Percentiles rank a stretch among this genome's conserved stretches.
Evolutionary conservation across 257 asterid genomes (phyloP).

Genomic region (Lycium barbarum): DNA sequence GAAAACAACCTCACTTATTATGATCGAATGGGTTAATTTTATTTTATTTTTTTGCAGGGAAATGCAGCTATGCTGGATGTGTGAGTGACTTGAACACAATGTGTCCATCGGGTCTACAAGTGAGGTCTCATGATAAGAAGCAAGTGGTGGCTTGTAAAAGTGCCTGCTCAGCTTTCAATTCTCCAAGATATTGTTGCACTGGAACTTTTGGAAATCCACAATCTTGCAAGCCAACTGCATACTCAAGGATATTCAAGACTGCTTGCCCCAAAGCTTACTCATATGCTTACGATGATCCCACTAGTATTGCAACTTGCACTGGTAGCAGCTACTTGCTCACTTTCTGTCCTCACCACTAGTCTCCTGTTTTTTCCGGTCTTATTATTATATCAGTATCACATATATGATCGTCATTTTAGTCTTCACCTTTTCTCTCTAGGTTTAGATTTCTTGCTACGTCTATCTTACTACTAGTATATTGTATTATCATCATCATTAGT

Average conservation of each 20-base stretch:
- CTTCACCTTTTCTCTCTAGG: not conserved
- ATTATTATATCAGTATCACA: not conserved
- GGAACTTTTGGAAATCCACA: conserved; percentile 64
- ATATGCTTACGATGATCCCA: conserved; percentile 97
- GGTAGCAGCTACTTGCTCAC: conserved; percentile 78
- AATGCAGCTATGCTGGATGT: conserved; percentile 89
- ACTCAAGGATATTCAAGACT: conserved; percentile 82
- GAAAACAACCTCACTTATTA: not conserved
- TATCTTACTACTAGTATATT: not conserved
- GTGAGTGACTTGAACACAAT: conserved; percentile 84
- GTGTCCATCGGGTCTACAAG: conserved; percentile 98
- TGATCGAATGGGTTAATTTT: not conserved
- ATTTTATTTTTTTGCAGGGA: conserved; percentile 47
- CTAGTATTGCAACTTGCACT: conserved; percentile 92
- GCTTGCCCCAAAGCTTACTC: conserved; percentile 97
- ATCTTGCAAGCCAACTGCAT: conserved; percentile 96
- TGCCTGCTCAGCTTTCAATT: conserved; percentile 88
- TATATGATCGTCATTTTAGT: not conserved
- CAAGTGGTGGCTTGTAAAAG: conserved; percentile 90
- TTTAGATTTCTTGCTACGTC: not conserved
- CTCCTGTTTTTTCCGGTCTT: not conserved
- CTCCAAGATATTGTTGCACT: conserved; percentile 92
- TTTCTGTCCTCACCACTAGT: conserved; percentile 83
- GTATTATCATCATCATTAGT: not conserved
- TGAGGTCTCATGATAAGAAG: conserved; percentile 74